phyloP scores from a whole-genome alignment of 345 rosid species.

The Lagerstroemia speciosa region DNA sequence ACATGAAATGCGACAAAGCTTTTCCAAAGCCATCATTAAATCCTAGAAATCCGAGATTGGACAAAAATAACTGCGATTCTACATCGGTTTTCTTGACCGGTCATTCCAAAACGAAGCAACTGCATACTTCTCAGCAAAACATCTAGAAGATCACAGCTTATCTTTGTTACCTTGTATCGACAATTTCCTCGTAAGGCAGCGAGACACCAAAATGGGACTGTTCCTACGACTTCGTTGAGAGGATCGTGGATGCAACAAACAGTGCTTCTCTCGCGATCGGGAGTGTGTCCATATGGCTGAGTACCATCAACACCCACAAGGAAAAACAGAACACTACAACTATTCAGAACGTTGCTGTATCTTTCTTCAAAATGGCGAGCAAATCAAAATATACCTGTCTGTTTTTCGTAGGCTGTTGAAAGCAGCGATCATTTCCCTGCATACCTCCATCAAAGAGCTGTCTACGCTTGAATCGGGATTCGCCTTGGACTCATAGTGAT shows the following conservation, averaged over 20 bases:
- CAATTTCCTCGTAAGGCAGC: background rate
- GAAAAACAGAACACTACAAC: background rate
- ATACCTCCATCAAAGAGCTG: constrained; percentile 41
- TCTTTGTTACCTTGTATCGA: background rate
- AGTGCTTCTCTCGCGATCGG: constrained; percentile 67
- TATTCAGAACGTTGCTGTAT: background rate
- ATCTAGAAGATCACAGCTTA: background rate
- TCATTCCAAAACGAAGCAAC: background rate
- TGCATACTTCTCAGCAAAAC: background rate
- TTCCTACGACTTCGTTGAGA: constrained; percentile 22
- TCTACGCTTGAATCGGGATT: constrained; percentile 15
- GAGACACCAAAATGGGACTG: background rate
- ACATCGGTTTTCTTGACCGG: background rate
- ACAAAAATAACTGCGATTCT: background rate
- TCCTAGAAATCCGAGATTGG: no score
- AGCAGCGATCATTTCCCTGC: constrained; percentile 49
- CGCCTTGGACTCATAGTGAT: constrained; percentile 8
- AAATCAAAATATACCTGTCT: constrained; percentile 35
- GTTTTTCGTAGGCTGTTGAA: constrained; percentile 35
- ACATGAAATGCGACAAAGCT: no score
- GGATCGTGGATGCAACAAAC: constrained; percentile 57
- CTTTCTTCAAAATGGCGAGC: background rate
- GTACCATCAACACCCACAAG: background rate
- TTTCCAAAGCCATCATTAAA: no score
- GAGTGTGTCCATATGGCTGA: constrained; percentile 53